Base-by-base conservation (phyloP, 2,329 filamentous ascomycete species). In the Lachnum nothofagi region DNA sequence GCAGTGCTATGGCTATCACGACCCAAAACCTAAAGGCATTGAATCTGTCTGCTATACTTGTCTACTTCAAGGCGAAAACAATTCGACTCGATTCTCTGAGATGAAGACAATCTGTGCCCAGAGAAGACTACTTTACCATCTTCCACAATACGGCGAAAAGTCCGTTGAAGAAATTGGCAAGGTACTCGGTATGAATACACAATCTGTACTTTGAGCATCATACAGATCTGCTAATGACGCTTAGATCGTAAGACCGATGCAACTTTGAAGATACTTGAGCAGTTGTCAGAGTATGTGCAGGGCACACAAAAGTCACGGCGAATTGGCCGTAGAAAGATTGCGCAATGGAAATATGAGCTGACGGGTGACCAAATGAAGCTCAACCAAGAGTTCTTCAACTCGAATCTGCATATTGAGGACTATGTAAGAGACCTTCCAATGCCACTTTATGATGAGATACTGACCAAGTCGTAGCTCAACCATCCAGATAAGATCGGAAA, bases 1-100 rank as follows among this genome's bases (percentile, higher is more conserved):
- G 29, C 46, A 49, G 33, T 62, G 60, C 31, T 61, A 62, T 48
- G 60, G 58, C 9, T 60, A 57, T 40, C 38, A 51, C n/a, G 43
- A 51, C 27, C 17, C 23, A 14, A 39, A 42, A 2, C 16, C 5
- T 20, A n/a, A 34, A 5, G 37, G 34, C 7, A 19, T 24, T 19
- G 19, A 49, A 12, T 42, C 52, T 9, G 33, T 49, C 16, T 60
- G 58, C 22, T 60, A 60, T 38, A 38, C 45, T 6, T 60, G 58
- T 33, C 43, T 60, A 8, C 44, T 56, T 27, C 19, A 38, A 6
- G 39, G 39, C 24, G 27, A 38, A 6, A 39, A 41, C 23, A 25
- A 48, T 23, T 22, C 25, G 3, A 42, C 24, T 10, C 19, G 45
- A 10, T 25, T 35, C 17, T 12, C 38, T 5, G 41, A 56, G n/a